Evolutionary conservation across 192 early-diverging fungal genomes (phyloP).

Genomic region (Gryganskiella cystojenkinii): DNA sequence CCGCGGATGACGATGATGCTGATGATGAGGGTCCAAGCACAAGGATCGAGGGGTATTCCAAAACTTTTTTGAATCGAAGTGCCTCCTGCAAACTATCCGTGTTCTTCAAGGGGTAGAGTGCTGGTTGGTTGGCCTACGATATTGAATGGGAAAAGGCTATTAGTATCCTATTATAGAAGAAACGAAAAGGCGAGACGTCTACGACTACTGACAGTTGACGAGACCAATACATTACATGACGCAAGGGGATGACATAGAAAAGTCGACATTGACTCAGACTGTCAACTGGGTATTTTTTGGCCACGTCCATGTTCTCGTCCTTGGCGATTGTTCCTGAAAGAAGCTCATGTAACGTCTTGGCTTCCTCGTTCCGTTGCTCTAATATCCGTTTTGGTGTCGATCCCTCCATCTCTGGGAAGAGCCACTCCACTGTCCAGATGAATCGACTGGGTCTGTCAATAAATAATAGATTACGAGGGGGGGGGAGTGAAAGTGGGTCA

Average conservation of each 20-base stretch:
- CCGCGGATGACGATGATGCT: background rate
- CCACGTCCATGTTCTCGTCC: slow-evolving; percentile 21
- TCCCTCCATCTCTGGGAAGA: slow-evolving; percentile 38
- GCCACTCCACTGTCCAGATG: slow-evolving; percentile 60
- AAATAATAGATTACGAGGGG: background rate
- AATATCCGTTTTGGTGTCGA: slow-evolving; percentile 16
- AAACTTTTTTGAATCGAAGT: slow-evolving; percentile 58
- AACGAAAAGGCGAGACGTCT: background rate
- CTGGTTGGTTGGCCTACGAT: slow-evolving; percentile 58
- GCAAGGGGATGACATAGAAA: slow-evolving; percentile 54
- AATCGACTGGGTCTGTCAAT: slow-evolving; percentile 50
- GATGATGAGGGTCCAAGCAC: slow-evolving; percentile 30
- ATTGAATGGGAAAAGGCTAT: no score
- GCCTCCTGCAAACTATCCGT: slow-evolving; percentile 53
- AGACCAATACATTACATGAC: slow-evolving; percentile 32
- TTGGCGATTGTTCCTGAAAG: slow-evolving; percentile 7
- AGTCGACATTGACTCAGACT: slow-evolving; percentile 42
- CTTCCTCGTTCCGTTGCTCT: slow-evolving; percentile 39
- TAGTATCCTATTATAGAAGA: background rate
- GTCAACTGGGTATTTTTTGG: slow-evolving; percentile 8
- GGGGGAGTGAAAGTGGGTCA: no score
- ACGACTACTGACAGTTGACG: background rate
- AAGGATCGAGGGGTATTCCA: slow-evolving; percentile 62
- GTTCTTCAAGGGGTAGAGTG: slow-evolving; percentile 51
- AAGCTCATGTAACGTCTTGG: slow-evolving; percentile 10